phyloP scores from a whole-genome alignment of 1,284 basidiomycete genomes.

The Hymenochaete sp. region DNA sequence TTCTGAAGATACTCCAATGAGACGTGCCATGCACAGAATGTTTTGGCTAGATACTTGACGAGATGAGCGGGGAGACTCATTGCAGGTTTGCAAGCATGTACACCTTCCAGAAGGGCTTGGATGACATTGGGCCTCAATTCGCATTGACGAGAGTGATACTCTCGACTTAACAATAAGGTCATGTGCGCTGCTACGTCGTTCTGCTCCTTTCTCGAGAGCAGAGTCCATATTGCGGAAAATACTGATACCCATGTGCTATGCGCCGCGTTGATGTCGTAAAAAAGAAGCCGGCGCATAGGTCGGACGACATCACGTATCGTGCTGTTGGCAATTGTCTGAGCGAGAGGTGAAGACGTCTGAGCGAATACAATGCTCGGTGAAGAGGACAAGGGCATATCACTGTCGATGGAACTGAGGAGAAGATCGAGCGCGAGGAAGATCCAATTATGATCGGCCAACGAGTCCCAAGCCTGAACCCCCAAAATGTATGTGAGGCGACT shows the following conservation, averaged over 20 bases:
- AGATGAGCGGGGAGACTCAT: slow-evolving; percentile 91
- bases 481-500: slow-evolving; percentile 86
- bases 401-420: slow-evolving; percentile 77
- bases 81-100: slow-evolving; percentile 78
- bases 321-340: slow-evolving; percentile 22
- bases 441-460: slow-evolving; percentile 91
- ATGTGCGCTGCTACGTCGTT: slow-evolving; percentile 84
- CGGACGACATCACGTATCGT: slow-evolving; percentile 57
- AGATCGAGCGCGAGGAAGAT: slow-evolving; percentile 88
- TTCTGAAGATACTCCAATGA: slow-evolving; percentile 84
- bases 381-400: slow-evolving; percentile 40
- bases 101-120: slow-evolving; percentile 82
- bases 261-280: slow-evolving; percentile 69
- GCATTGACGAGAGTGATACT: slow-evolving; percentile 86
- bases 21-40: slow-evolving; percentile 92
- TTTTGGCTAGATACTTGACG: slow-evolving; percentile 94
- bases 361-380: slow-evolving; percentile 32
- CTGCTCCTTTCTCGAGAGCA: slow-evolving; percentile 82
- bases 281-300: slow-evolving; percentile 79
- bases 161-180: slow-evolving; percentile 86
- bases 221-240: slow-evolving; percentile 87
- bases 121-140: slow-evolving; percentile 93
- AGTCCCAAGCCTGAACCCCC: slow-evolving; percentile 95
- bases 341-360: slow-evolving; percentile 23
- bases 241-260: slow-evolving; percentile 87